Conservation (phyloP, 2,329 filamentous ascomycete genomes). For the Scolecobasidium constrictum region DNA sequence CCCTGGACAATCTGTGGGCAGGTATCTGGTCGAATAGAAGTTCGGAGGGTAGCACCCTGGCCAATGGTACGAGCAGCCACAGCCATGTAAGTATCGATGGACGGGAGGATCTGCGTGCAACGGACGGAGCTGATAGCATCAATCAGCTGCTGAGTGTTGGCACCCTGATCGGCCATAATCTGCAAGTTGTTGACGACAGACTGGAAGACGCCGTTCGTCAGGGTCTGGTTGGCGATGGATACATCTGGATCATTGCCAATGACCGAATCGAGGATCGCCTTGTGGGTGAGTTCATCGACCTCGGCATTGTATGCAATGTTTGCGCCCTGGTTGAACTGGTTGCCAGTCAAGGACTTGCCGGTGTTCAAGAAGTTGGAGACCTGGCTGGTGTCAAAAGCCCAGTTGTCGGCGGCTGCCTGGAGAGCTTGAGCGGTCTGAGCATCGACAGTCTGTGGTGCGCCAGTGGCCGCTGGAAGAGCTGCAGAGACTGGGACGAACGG, state of each 20-base stretch:
- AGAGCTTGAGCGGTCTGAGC: constrained; percentile 1
- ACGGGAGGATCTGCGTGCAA: constrained; percentile 11
- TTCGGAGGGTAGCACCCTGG: constrained; percentile 7
- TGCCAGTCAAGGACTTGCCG: constrained; percentile 19
- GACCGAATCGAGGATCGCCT: constrained; percentile 18
- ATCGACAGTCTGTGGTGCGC: background rate
- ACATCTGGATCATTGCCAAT: constrained; percentile 16
- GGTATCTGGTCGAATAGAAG: constrained; percentile 10
- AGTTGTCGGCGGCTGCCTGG: constrained; percentile 22
- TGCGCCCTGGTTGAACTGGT: constrained; percentile 26
- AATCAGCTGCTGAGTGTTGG: constrained; percentile 7
- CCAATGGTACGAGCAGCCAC: constrained; percentile 11
- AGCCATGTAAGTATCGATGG: constrained; percentile 11
- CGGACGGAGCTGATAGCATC: constrained; percentile 11
- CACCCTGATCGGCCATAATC: constrained; percentile 22
- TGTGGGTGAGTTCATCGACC: constrained; percentile 28
- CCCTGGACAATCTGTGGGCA: constrained; percentile 9
- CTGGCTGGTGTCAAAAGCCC: constrained; percentile 26
- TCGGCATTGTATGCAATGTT: constrained; percentile 26
- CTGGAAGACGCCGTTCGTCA: constrained; percentile 25
- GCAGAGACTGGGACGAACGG: constrained; percentile 9
- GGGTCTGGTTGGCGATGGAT: constrained; percentile 25
- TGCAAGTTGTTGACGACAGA: constrained; percentile 28
- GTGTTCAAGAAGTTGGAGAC: constrained; percentile 28
- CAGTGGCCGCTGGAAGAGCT: constrained; percentile 1